phyloP scores from a whole-genome alignment of 352 stramenopile genomes.

The Pythium myriotylum region DNA sequence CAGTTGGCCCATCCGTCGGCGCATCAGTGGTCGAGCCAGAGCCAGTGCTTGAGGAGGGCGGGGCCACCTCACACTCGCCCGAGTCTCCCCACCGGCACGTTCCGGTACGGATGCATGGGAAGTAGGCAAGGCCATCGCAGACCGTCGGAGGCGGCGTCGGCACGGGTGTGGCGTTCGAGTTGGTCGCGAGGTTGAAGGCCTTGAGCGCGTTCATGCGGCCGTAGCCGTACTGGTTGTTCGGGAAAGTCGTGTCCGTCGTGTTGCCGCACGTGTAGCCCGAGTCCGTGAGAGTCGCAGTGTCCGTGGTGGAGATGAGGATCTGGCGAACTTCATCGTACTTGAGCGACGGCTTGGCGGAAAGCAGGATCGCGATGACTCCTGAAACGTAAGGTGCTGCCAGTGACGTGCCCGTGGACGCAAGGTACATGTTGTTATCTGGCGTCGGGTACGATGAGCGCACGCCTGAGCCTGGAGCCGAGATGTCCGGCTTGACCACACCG shows the following conservation, averaged over 20 bases:
- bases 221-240: too few species aligned
- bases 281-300: neutral
- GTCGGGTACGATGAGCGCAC: conserved; percentile 16
- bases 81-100: neutral
- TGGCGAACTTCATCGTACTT: conserved; percentile 7
- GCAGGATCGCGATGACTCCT: conserved; percentile 27
- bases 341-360: neutral
- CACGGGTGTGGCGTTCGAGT: neutral
- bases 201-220: conserved; percentile 26
- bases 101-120: neutral
- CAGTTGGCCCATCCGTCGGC: neutral
- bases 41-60: neutral
- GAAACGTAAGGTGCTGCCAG: conserved; percentile 36
- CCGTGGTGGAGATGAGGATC: neutral
- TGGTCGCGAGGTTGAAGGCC: conserved; percentile 2
- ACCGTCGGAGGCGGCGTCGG: neutral
- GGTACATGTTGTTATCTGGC: neutral
- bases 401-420: conserved; percentile 7
- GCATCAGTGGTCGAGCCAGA: neutral
- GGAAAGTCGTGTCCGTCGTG: conserved; percentile 19
- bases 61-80: neutral
- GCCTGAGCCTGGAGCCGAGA: too few species aligned
- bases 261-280: conserved; percentile 21
- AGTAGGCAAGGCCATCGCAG: neutral
- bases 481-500: conserved; percentile 30